phyloP scores from a whole-genome alignment of 768 basidiomycete species.

The Tylopilus vinaceipallidus region DNA sequence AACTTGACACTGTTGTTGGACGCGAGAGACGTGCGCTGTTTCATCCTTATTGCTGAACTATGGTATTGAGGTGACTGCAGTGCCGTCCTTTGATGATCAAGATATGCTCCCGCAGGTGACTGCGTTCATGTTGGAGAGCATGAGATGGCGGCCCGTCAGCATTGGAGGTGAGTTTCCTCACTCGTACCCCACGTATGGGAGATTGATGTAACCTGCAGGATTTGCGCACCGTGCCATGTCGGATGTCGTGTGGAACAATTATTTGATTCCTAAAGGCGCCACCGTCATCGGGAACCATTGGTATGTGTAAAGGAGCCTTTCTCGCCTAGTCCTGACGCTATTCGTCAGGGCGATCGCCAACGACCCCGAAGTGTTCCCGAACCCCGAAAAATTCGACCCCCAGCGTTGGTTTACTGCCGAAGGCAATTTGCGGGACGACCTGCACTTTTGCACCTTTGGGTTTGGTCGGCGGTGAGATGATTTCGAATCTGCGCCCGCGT shows the following conservation, averaged over 20 bases:
- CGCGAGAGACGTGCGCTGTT: conserved; percentile 25
- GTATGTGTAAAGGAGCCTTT: neutral
- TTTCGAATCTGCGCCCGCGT: neutral
- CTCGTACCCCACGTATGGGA: neutral
- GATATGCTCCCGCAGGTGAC: conserved; percentile 34
- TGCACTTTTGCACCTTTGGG: conserved; percentile 8
- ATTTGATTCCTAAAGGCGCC: conserved; percentile 34
- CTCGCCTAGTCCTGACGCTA: neutral
- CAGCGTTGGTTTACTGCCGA: conserved; percentile 4
- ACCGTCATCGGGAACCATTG: conserved; percentile 14
- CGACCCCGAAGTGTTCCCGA: conserved; percentile 10
- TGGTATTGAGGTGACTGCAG: conserved; percentile 14
- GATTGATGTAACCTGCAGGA: conserved; percentile 35
- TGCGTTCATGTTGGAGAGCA: conserved; percentile 37
- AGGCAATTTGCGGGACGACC: conserved; percentile 6
- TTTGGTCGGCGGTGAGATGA: conserved; percentile 11
- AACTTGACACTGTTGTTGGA: conserved; percentile 52
- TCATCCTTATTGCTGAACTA: neutral
- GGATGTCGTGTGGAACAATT: conserved; percentile 44
- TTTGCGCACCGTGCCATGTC: conserved; percentile 61
- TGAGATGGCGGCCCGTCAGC: conserved; percentile 39
- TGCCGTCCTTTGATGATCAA: conserved; percentile 37
- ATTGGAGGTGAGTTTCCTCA: conserved; percentile 22
- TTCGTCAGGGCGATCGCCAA: conserved; percentile 11
- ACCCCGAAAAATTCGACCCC: conserved; percentile 11